Evolutionary conservation across 139 green algal species (phyloP), one percentile per base, ranked within the genome.

Genomic region (Volvox africanus): DNA sequence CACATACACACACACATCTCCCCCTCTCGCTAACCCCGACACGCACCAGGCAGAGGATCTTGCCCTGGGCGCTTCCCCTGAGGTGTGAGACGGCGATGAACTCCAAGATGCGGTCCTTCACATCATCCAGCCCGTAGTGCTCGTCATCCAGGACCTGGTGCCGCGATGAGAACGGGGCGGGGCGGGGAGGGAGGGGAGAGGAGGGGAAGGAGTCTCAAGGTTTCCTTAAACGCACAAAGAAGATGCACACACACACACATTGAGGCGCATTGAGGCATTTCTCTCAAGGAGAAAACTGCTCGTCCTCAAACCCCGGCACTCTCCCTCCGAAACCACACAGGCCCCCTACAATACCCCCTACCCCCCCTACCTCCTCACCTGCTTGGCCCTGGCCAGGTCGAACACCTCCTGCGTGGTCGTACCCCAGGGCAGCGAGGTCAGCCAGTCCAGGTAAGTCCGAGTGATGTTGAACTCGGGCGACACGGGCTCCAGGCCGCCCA

Each of bases 81-180:
- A 99, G 96, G 80, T 93, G 92, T 21, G 94, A 95, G 14, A 99
- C 98, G 21, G 98, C 98, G 33, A 99, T 99, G 94, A 99, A 99
- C 95, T 99, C 98, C 73, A 99, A 93, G 68, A 99, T 99, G 90
- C 98, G 95, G 78, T 99, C 97, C 95, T 99, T 99, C 22, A 99
- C 98, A 82, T 99, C 98, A 26, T 96, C 92, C 82, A 99, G 92
- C 22, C 98, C 98, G 92, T 98, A 99, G 93, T 99, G 98, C 86
- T 99, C 98, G 86, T 97, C 97, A 86, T 99, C 98, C 32, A 99
- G 95, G 6, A 98, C 95, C 93, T 97, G 78, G 13, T 11, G 36
- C 21, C 76, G 44, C 61, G 65, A n/a, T n/a, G 35, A 30, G 18
- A 5, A 33, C 19, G 78, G 79, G 81, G 3, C 30, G 44, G 50